Evolutionary conservation across 2,329 filamentous ascomycete species (phyloP), one percentile per base, ranked within the genome.

Genomic region (Fragosphaeria purpurea): DNA sequence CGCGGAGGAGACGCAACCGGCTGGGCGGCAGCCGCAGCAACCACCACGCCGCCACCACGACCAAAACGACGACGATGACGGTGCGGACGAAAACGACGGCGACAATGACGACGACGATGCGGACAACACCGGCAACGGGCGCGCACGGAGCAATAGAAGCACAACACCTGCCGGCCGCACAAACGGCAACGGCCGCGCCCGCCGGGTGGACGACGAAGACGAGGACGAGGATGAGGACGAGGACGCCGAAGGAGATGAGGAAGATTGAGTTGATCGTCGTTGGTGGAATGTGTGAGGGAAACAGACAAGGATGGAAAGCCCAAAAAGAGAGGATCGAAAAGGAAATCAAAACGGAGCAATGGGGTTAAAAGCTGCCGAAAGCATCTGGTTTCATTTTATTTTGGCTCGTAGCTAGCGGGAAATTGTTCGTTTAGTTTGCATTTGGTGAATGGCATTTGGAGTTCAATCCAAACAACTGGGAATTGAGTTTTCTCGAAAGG

Each of bases 171-270:
- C n/a, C 13, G 43, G 55, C 48, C 51, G 39, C 51, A 49, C 54
- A 37, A 55, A 53, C 37, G 52, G 45, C 40, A 49, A 50, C 41
- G 48, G 48, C 22, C 55, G 44, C 6, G 34, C 43, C 6, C 46
- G 37, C 12, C 41, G 44, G 31, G 40, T 31, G 37, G 48, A 53
- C 35, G 53, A 52, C 4, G 58, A 45, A 33, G 55, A 57, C 4
- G 58, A 22, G 3, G 22, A 22, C 22, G 22, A 22, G n/a, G n/a
- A 62, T n/a, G n/a, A n/a, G n/a, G 65, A 67, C 57, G 59, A 61
- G 39, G 70, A 75, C 48, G 71, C 66, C 4, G 73, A 75, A 46
- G 73, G 68, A 3, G 73, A 76, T 13, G 73, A 72, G 35, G 71
- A 74, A 41, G 63, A 67, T 7, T 58, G 51, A 62, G 66, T 7